phyloP scores from a whole-genome alignment of 78 protist species.

The Acrasis kona region DNA sequence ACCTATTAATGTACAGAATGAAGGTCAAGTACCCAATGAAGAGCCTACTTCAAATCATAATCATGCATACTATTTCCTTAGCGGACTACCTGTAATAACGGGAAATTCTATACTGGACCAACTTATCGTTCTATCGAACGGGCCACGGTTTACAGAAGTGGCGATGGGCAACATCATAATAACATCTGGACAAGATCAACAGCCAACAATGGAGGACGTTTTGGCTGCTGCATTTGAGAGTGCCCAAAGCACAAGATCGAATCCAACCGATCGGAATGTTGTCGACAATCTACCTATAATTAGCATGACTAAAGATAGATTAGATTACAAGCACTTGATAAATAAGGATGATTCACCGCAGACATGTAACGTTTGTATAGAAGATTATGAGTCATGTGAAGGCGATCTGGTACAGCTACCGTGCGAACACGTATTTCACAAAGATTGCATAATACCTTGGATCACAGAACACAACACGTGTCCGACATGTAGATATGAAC shows the following conservation, averaged over 20 bases:
- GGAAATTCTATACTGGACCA: too few species aligned
- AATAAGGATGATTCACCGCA: too few species aligned
- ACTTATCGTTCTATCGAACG: too few species aligned
- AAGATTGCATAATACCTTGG: constrained; percentile 49
- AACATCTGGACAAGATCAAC: too few species aligned
- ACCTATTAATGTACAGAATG: too few species aligned
- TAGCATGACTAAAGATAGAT: background rate
- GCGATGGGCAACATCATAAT: too few species aligned
- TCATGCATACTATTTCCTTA: too few species aligned
- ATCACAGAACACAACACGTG: constrained; percentile 36
- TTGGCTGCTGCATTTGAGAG: background rate
- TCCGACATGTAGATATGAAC: constrained; percentile 38
- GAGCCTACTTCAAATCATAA: too few species aligned
- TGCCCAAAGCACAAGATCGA: background rate
- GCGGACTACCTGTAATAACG: too few species aligned
- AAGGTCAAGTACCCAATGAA: too few species aligned
- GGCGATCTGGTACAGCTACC: constrained; percentile 14
- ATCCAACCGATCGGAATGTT: background rate
- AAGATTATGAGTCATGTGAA: background rate
- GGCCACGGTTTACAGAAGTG: too few species aligned
- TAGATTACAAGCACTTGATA: background rate
- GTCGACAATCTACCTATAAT: background rate
- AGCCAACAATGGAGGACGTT: background rate
- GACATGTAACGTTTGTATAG: constrained; percentile 14
- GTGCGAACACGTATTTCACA: constrained; percentile 38